Percentiles rank a stretch among this genome's conserved stretches.
Conservation (phyloP, 2,329 filamentous ascomycete genomes). For the Trichophaea hybrida region DNA sequence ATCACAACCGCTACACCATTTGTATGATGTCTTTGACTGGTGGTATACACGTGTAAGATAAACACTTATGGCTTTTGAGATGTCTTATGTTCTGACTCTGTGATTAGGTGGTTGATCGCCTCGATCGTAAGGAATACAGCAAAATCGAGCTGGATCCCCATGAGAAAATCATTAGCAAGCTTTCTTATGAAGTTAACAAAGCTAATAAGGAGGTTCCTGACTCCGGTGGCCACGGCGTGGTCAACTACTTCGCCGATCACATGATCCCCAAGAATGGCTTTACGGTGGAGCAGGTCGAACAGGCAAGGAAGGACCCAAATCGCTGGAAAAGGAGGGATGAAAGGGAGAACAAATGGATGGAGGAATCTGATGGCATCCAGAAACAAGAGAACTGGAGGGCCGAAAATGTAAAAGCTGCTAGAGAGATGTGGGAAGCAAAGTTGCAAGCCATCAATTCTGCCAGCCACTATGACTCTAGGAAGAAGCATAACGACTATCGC, state of each 20-base stretch:
- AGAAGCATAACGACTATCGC: too few species aligned
- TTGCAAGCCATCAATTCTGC: neutral
- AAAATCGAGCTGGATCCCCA: neutral
- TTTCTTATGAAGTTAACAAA: neutral
- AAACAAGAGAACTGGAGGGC: neutral
- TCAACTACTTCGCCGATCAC: slow-evolving; percentile 3
- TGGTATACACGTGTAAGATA: neutral
- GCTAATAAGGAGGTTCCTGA: neutral
- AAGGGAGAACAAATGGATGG: neutral
- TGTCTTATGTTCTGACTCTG: neutral
- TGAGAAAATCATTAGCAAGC: neutral
- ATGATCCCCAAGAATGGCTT: neutral
- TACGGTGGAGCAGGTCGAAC: neutral
- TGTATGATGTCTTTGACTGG: slow-evolving; percentile 1
- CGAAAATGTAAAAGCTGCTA: neutral
- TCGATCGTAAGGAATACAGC: slow-evolving; percentile 1
- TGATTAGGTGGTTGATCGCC: neutral
- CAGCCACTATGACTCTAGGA: too few species aligned
- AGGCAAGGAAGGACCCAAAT: neutral
- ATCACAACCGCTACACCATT: neutral
- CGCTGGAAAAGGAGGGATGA: neutral
- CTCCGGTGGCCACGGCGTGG: neutral
- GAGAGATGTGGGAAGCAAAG: neutral
- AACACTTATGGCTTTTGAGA: neutral
- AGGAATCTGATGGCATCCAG: neutral